Percentiles rank a stretch among this genome's conserved stretches.
Evolutionary conservation across 495 filamentous ascomycete species (phyloP).

Genomic region (Aspergillus affinis): DNA sequence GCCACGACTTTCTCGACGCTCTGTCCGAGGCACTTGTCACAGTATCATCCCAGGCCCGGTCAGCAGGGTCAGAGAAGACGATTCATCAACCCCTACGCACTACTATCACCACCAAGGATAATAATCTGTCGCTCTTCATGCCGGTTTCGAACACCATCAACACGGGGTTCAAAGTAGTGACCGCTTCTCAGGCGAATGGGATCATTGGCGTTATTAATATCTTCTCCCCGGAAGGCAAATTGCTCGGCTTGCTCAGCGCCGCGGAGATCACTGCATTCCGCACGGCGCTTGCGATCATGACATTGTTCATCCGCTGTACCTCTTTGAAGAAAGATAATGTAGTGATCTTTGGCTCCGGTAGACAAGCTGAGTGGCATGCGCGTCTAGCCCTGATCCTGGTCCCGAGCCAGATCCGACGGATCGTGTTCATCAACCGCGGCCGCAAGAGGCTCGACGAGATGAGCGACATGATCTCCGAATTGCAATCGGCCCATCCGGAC

Average conservation of each 20-base stretch:
- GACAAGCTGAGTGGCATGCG: conserved; percentile 92
- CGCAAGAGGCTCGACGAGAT: conserved; percentile 46
- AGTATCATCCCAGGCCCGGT: conserved; percentile 30
- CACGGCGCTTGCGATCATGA: conserved; percentile 80
- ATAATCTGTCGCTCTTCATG: conserved; percentile 85
- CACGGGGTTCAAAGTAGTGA: conserved; percentile 65
- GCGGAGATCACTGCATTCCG: conserved; percentile 89
- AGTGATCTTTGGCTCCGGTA: conserved; percentile 80
- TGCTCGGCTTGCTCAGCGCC: conserved; percentile 79
- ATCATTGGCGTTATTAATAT: conserved; percentile 75
- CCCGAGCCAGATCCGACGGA: conserved; percentile 57
- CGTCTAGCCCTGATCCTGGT: conserved; percentile 72
- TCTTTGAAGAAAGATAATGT: conserved; percentile 57
- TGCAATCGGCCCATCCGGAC: conserved; percentile 28
- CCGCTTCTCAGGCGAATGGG: conserved; percentile 35
- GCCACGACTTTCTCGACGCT: conserved; percentile 31
- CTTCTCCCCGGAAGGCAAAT: conserved; percentile 63
- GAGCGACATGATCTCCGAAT: conserved; percentile 23
- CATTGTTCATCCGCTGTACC: conserved; percentile 63
- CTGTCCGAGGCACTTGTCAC: conserved; percentile 31
- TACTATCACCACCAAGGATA: conserved; percentile 62
- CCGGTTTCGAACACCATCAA: conserved; percentile 63
- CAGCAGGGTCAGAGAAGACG: conserved; percentile 22
- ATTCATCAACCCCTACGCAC: conserved; percentile 78
- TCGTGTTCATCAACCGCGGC: conserved; percentile 76